phyloP scores from a whole-genome alignment of 2,329 filamentous ascomycete genomes.

The Didymella glomerata region DNA sequence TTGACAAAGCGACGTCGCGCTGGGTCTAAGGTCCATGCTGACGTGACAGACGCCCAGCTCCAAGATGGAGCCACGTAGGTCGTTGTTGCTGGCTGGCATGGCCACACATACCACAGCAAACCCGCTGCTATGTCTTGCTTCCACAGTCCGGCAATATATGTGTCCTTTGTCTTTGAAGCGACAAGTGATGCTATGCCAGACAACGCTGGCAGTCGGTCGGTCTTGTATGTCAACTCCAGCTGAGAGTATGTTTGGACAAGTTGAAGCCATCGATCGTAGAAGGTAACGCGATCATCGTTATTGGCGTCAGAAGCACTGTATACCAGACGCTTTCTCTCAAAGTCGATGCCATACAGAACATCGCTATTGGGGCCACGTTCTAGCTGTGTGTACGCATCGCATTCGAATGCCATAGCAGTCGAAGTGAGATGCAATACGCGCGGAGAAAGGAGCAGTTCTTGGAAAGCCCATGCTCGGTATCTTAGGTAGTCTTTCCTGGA shows the following conservation, averaged over 20 bases:
- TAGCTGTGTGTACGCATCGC: constrained; percentile 15
- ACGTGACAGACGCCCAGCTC: constrained; percentile 19
- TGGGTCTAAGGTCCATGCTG: constrained; percentile 1
- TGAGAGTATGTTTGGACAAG: constrained; percentile 16
- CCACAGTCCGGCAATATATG: constrained; percentile 22
- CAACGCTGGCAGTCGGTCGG: constrained; percentile 16
- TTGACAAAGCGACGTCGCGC: constrained; percentile 6
- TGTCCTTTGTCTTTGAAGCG: constrained; percentile 15
- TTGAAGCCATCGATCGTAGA: constrained; percentile 17
- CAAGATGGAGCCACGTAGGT: constrained; percentile 9
- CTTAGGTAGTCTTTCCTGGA: constrained; percentile 10
- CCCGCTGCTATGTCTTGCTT: constrained; percentile 12
- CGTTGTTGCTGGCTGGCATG: not conserved
- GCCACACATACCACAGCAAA: constrained; percentile 18
- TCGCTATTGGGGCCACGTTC: constrained; percentile 14
- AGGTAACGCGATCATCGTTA: not conserved
- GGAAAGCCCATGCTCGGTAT: constrained; percentile 30
- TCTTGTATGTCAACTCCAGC: constrained; percentile 13
- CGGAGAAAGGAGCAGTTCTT: constrained; percentile 31
- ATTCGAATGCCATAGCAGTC: constrained; percentile 29
- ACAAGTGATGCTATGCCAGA: constrained; percentile 17
- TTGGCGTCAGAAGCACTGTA: not conserved
- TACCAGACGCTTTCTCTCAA: constrained; percentile 9
- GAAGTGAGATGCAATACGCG: constrained; percentile 29
- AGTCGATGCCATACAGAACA: constrained; percentile 7